Evolutionary conservation across 225 moss, liverwort and hornwort genomes (phyloP), one percentile per base, ranked within the genome.

Genomic region (Straminergon stramineum): DNA sequence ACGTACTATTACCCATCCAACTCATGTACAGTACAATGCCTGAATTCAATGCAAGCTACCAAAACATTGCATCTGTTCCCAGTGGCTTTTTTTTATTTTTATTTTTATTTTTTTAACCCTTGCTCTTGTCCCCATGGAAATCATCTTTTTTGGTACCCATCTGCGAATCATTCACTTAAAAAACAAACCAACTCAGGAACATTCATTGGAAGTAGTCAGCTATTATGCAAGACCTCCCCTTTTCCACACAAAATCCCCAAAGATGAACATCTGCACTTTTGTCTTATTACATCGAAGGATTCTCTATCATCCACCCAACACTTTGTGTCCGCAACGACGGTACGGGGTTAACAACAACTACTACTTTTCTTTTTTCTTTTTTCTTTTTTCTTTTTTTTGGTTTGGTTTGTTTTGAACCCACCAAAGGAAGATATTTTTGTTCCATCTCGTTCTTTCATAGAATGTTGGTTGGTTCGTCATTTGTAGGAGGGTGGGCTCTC

Each of bases 321-420:
- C 1, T 5, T 43, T 8, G 18, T 31, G 31, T 45, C 1, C 5
- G 1, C 4, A 45, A 1, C 1, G 4, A 30, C 2, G 3, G 3
- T 45, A 43, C 9, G 11, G 2, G 1, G 4, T 1, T 20, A 53
- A 34, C 34, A 52, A 12, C 32, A 35, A 7, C 52, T 52, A n/a
- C n/a, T n/a, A n/a, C n/a, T n/a, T 48, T 48, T 9, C 10, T 48
- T 48, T 48, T 48, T 45, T 45, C 45, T 45, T 45, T 45, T 6
- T 6, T 45, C 8, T 45, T 45, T 6, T 45, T 45, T 48, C 2
- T 45, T 73, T 24, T 17, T 51, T 0, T 31, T 31, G 6, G 6
- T 10, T 45, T 9, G n/a, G n/a, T 5, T 57, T n/a, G 6, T 23
- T 79, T 80, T 10, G 18, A 3, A 17, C 21, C 6, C 32, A 2